A percentile compares a stretch with the other conserved stretches of the same genome.
These are phyloP conservation scores for Hypomyces rosellus DNA, from an alignment of 2,329 filamentous ascomycete genomes.

Conservation along the genomic window DNA sequence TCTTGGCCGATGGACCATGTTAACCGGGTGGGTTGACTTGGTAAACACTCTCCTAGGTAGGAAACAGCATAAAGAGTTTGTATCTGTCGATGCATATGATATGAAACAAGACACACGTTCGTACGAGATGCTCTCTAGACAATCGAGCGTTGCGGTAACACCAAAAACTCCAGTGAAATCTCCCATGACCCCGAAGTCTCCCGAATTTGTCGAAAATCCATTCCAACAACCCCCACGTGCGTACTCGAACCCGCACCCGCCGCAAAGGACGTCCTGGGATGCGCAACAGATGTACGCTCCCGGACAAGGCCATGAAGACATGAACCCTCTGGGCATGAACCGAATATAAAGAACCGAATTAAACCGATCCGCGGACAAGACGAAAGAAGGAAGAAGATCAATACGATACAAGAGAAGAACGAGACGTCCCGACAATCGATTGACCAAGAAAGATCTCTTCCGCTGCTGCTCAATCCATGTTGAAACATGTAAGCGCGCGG, in stretches of 20 bases:
- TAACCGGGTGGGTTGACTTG: constrained; percentile 73
- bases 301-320: constrained; percentile 30
- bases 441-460: too few species aligned
- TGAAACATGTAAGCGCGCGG: too few species aligned
- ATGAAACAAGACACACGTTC: constrained; percentile 58
- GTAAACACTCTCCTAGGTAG: constrained; percentile 42
- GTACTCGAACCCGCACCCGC: constrained; percentile 50
- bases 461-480: too few species aligned
- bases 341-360: constrained; percentile 34
- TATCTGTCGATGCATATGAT: constrained; percentile 72
- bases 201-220: constrained; percentile 50
- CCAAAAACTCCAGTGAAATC: constrained; percentile 37
- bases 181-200: constrained; percentile 37
- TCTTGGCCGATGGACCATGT: constrained; percentile 77
- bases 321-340: constrained; percentile 53
- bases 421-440: too few species aligned
- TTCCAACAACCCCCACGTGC: constrained; percentile 50
- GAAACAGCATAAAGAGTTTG: constrained; percentile 66
- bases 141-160: constrained; percentile 49
- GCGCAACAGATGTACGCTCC: constrained; percentile 34
- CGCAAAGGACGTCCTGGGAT: constrained; percentile 36
- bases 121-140: constrained; percentile 73
- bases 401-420: constrained; percentile 1
- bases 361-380: neutral
- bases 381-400: constrained; percentile 2